Conservation (phyloP, 1,284 basidiomycete genomes). For the Fomitopsis schrenkii region DNA sequence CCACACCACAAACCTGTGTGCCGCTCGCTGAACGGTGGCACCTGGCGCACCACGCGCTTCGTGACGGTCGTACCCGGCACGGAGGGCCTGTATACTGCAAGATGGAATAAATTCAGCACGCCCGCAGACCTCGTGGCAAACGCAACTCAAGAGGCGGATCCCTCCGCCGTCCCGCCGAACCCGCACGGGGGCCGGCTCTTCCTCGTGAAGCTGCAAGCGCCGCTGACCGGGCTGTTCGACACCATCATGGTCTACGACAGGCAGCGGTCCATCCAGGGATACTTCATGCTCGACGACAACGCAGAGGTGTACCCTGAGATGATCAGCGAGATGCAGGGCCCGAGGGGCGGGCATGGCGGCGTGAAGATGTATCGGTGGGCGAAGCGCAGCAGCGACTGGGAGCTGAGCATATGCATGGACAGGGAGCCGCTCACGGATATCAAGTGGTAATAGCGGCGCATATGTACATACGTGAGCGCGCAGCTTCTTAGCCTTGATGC, state of each 20-base stretch:
- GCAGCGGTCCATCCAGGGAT: constrained; percentile 32
- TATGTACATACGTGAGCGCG: neutral
- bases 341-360: constrained; percentile 14
- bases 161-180: constrained; percentile 18
- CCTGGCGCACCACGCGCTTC: constrained; percentile 33
- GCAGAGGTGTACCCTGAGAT: constrained; percentile 14
- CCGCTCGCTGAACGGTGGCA: constrained; percentile 34
- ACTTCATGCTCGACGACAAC: constrained; percentile 18
- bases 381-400: constrained; percentile 22
- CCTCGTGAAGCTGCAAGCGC: constrained; percentile 30
- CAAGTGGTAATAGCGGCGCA: constrained; percentile 13
- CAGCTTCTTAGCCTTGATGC: neutral
- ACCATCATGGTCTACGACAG: constrained; percentile 38
- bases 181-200: constrained; percentile 33
- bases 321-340: constrained; percentile 15
- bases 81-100: constrained; percentile 10
- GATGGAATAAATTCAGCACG: constrained; percentile 11
- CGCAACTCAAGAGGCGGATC: neutral
- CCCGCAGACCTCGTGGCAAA: neutral
- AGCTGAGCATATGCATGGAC: constrained; percentile 26
- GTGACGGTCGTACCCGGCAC: constrained; percentile 7
- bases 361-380: constrained; percentile 32
- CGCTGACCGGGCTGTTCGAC: constrained; percentile 1
- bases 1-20: constrained; percentile 34
- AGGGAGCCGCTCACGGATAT: constrained; percentile 15